Percentiles rank a stretch among this genome's conserved stretches.
phyloP scores from a whole-genome alignment of 345 rosid genomes.

The Kernera saxatilis region DNA sequence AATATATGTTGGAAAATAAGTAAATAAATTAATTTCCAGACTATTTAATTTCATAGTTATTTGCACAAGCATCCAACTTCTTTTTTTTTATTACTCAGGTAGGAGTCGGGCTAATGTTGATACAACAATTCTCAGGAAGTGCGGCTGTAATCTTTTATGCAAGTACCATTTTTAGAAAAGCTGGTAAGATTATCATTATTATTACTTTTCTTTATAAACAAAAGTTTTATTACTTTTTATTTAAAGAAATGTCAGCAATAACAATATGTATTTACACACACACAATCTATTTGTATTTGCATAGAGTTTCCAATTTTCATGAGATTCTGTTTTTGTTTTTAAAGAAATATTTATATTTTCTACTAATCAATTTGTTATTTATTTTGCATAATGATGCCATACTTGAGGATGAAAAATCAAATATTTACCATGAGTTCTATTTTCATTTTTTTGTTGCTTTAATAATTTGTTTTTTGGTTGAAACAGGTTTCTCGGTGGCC shows the following conservation, averaged over 20 bases:
- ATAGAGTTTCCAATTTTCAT: background rate
- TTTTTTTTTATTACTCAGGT: constrained; percentile 29
- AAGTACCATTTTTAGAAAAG: constrained; percentile 32
- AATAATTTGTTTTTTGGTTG: background rate
- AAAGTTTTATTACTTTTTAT: background rate
- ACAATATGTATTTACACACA: background rate
- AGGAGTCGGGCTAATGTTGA: constrained; percentile 41
- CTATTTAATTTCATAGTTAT: background rate
- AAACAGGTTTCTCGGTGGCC: constrained; percentile 29
- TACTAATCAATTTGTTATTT: background rate
- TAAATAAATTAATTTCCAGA: background rate
- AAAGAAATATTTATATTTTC: background rate
- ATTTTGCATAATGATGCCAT: background rate
- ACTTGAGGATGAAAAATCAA: background rate
- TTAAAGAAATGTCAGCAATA: background rate
- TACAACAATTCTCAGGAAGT: constrained; percentile 41
- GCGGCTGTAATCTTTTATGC: constrained; percentile 30
- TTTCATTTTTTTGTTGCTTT: background rate
- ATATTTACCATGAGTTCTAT: background rate
- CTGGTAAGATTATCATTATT: constrained; percentile 44
- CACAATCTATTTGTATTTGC: background rate
- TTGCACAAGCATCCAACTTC: constrained; percentile 15
- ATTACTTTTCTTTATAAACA: too few species aligned
- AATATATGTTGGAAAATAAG: background rate
- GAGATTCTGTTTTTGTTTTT: background rate